Evolutionary conservation across 2,329 filamentous ascomycete species (phyloP).

Genomic region (Fusarium lateritium): DNA sequence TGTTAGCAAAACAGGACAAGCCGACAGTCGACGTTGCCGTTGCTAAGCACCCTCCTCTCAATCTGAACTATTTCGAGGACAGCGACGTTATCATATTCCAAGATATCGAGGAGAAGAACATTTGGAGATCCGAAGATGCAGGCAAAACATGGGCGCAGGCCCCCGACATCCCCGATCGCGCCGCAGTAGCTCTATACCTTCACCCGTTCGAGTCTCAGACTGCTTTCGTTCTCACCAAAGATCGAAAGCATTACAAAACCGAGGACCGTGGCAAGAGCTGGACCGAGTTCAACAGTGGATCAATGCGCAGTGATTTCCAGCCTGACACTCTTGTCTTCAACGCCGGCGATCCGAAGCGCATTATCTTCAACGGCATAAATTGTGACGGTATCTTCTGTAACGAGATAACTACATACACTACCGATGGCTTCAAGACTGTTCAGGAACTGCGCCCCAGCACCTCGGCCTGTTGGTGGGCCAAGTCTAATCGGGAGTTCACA

Average conservation of each 20-base stretch:
- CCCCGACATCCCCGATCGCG: slow-evolving; percentile 73
- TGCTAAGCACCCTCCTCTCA: slow-evolving; percentile 76
- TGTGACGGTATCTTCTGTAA: slow-evolving; percentile 76
- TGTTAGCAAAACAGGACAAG: slow-evolving; percentile 71
- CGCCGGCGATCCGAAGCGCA: slow-evolving; percentile 84
- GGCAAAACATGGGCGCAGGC: slow-evolving; percentile 82
- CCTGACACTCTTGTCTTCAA: slow-evolving; percentile 79
- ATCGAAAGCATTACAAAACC: slow-evolving; percentile 84
- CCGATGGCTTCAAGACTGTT: slow-evolving; percentile 83
- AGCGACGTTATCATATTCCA: slow-evolving; percentile 85
- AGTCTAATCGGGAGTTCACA: slow-evolving; percentile 80
- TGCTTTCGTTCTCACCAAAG: slow-evolving; percentile 83
- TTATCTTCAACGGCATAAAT: slow-evolving; percentile 85
- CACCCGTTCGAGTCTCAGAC: slow-evolving; percentile 84
- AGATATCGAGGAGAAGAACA: slow-evolving; percentile 72
- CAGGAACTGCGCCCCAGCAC: slow-evolving; percentile 77
- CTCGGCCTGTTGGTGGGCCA: slow-evolving; percentile 89
- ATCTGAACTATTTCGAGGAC: slow-evolving; percentile 92
- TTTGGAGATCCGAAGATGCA: slow-evolving; percentile 86
- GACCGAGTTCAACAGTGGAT: slow-evolving; percentile 78
- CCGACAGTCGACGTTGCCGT: slow-evolving; percentile 76
- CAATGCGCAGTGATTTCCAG: slow-evolving; percentile 68
- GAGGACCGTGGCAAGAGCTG: slow-evolving; percentile 86
- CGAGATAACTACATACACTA: slow-evolving; percentile 80
- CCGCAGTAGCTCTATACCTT: slow-evolving; percentile 75